Base-by-base conservation (phyloP, 2,329 filamentous ascomycete species). In the Mycogone perniciosa region DNA sequence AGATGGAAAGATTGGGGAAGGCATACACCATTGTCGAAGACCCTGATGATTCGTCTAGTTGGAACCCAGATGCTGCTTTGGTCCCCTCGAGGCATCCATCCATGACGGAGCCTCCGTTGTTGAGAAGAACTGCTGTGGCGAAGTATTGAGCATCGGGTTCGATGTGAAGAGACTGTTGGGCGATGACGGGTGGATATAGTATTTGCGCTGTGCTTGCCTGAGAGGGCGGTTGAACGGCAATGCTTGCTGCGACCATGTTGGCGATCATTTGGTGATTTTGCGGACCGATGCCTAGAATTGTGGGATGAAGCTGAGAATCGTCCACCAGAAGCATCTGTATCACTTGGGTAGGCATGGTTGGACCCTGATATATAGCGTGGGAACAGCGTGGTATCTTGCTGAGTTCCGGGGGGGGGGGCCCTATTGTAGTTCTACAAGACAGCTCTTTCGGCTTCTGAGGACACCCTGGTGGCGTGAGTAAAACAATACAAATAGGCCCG, bases 211-310 rank as follows among this genome's bases (percentile, higher is more conserved):
- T 43, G 37, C 58, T 54, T 7, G 48, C 52, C 30, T 53, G 46
- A 6, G 53, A 41, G 4, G 64, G 60, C 6, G 64, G 64, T 26
- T 63, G 60, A 34, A 64, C 49, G 34, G 44, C 55, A 40, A 68
- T 56, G 6, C 33, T 27, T n/a, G 27, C 33, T 30, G 4, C 29
- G 7, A 29, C 26, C 46, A 49, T 48, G 30, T 42, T 31, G 30
- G 49, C 26, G 54, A 59, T 58, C n/a, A 31, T 52, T 41, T n/a
- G 10, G 40, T 33, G 13, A 8, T 30, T 9, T 41, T 26, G 10
- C 8, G 10, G 4, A 3, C 35, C 33, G 31, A 35, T 46, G 20
- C 20, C 27, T 35, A 5, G 13, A 27, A 13, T 44, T 11, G 7
- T 13, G 34, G 13, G 26, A 31, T 27, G 13, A n/a, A 43, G 11